phyloP scores from a whole-genome alignment of 2,329 filamentous ascomycete species.

The Cladophialophora yegresii region DNA sequence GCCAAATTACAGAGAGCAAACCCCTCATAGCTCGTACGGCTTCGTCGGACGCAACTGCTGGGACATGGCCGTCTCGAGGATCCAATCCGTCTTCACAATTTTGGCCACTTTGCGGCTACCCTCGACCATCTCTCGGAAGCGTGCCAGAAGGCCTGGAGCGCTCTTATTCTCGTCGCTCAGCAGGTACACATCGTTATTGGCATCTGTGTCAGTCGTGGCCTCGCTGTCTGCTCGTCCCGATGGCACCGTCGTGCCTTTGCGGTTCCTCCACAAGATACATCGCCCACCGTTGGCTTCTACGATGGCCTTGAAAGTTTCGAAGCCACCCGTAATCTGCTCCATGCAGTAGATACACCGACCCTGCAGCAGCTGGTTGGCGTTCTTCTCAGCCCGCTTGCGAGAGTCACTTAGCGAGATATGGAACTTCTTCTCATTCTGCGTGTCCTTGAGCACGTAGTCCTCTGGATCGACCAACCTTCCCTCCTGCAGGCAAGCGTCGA shows the following conservation, averaged over 20 bases:
- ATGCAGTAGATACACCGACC: constrained; percentile 83
- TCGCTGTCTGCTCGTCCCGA: constrained; percentile 49
- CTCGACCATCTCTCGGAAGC: constrained; percentile 76
- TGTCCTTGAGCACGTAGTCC: constrained; percentile 70
- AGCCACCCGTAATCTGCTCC: constrained; percentile 73
- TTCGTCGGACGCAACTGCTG: constrained; percentile 73
- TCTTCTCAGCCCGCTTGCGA: constrained; percentile 69
- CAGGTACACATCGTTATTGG: constrained; percentile 75
- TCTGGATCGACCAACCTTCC: constrained; percentile 65
- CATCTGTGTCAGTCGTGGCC: constrained; percentile 51
- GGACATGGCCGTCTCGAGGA: constrained; percentile 84
- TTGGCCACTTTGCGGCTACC: constrained; percentile 77
- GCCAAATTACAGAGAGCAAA: background rate
- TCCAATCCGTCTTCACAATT: constrained; percentile 84
- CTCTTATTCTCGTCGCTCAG: constrained; percentile 67
- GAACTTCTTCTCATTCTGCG: constrained; percentile 70
- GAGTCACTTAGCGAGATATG: constrained; percentile 69
- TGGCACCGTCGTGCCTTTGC: constrained; percentile 68
- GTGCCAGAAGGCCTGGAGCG: constrained; percentile 75
- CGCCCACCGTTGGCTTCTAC: constrained; percentile 84
- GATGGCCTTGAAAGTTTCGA: constrained; percentile 82
- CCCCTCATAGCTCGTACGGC: constrained; percentile 54
- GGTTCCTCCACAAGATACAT: constrained; percentile 74
- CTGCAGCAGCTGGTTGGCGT: constrained; percentile 73
- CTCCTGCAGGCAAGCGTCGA: constrained; percentile 73